These are phyloP conservation scores for Beta lomatogona DNA, from an alignment of 179 eudicot genomes.

Conservation along the genomic window DNA sequence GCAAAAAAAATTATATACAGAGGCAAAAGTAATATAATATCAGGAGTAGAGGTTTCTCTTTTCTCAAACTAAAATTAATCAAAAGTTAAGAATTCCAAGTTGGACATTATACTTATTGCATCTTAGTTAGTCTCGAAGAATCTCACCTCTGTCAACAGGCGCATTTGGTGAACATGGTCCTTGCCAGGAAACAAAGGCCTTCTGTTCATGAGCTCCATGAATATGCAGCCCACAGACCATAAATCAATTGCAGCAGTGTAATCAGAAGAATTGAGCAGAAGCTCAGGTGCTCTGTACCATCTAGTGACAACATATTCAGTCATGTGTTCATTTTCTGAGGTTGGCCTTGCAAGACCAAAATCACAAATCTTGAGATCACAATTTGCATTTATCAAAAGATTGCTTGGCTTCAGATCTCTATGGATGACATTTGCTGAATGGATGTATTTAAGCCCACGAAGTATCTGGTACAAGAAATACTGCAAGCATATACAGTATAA, in stretches of 20 bases:
- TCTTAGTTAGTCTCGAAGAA: not conserved
- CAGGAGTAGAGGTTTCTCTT: not conserved
- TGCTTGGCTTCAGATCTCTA: constrained; percentile 83
- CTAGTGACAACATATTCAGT: constrained; percentile 92
- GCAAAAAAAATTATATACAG: no score
- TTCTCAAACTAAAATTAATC: not conserved
- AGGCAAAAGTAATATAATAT: not conserved
- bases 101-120: no score
- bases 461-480: constrained; percentile 90
- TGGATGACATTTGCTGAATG: constrained; percentile 89
- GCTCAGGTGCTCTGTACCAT: constrained; percentile 96
- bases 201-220: constrained; percentile 82
- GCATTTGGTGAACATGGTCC: constrained; percentile 88
- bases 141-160: constrained; percentile 75
- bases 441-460: constrained; percentile 84
- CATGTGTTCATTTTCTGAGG: constrained; percentile 72
- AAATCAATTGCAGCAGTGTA: constrained; percentile 76
- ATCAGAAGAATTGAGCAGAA: constrained; percentile 79
- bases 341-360: constrained; percentile 87
- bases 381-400: constrained; percentile 69
- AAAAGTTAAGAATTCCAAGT: not conserved
- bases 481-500: constrained; percentile 35
- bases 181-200: constrained; percentile 77
- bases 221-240: constrained; percentile 93
- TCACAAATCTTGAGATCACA: constrained; percentile 88